Evolutionary conservation across 495 filamentous ascomycete genomes (phyloP).

Genomic region (Penicillium ochrochloron): DNA sequence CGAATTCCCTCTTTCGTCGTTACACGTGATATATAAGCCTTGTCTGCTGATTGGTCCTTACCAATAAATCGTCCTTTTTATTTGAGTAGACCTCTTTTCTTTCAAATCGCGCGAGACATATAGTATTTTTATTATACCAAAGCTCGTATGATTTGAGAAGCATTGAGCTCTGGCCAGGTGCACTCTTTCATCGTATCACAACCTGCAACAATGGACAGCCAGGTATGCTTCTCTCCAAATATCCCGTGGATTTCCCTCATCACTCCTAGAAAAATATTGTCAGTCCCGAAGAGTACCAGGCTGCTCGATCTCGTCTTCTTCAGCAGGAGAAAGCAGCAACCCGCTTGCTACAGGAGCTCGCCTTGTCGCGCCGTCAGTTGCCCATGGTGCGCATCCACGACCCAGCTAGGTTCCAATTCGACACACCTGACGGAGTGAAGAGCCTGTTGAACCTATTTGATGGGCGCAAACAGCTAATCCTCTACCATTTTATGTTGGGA

Average conservation of each 20-base stretch:
- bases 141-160: not conserved
- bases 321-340: constrained; percentile 45
- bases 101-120: not conserved
- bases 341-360: constrained; percentile 34
- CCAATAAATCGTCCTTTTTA: not conserved
- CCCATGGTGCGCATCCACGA: constrained; percentile 43
- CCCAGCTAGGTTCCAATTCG: constrained; percentile 41
- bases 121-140: not conserved
- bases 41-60: constrained; percentile 1
- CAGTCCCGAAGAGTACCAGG: constrained; percentile 38
- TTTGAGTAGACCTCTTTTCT: not conserved
- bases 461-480: constrained; percentile 46
- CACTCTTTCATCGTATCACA: constrained; percentile 4
- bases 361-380: constrained; percentile 37
- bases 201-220: constrained; percentile 6
- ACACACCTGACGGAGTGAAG: constrained; percentile 35
- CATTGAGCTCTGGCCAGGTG: constrained; percentile 1
- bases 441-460: constrained; percentile 45
- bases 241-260: constrained; percentile 6
- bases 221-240: constrained; percentile 8
- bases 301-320: constrained; percentile 45
- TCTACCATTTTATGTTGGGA: constrained; percentile 55
- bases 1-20: constrained; percentile 3
- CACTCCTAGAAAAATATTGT: constrained; percentile 12
- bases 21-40: constrained; percentile 3